Evolutionary conservation across 2,329 filamentous ascomycete species (phyloP), one percentile per base, ranked within the genome.

Genomic region (Pestalotiopsis sp.): DNA sequence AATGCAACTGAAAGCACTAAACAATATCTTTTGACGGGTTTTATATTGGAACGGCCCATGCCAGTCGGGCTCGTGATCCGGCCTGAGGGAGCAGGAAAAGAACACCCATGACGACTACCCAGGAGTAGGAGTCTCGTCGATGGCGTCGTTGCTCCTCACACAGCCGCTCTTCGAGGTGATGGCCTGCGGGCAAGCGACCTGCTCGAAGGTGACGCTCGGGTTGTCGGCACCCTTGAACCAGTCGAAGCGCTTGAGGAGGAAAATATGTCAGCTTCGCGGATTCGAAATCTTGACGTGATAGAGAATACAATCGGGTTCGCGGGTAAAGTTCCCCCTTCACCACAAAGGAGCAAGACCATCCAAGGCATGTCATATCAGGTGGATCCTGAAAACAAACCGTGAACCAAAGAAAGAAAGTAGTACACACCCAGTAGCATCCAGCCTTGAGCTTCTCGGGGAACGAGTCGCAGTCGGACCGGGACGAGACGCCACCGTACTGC

Each of bases 181-280:
- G 57, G 78, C 83, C 44, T 81, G 76, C 14, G 86, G 87, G 76
- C 87, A 89, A 69, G 83, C 80, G 13, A 90, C 86, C 76, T 86
- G 81, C 76, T 82, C 78, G 77, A 87, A 90, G 66, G 77, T 80
- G 66, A 90, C 84, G 35, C 73, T 73, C 6, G 87, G 87, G 78
- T 89, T 89, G 75, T 89, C 85, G 62, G 86, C 83, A 69, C 84
- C 84, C 70, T 81, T 73, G 78, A 90, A 89, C 87, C 87, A 90
- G 79, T 89, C 86, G 74, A 89, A 91, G 69, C 88, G 86, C 44
- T 52, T 4, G 7, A 52, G 3, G 7, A n/a, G 9, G 7, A 35
- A 35, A 9, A 35, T 1, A 35, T 35, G 30, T 35, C 30, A 35
- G 30, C 30, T 9, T 35, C 6, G 30, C 6, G 30, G 30, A 1